Evolutionary conservation across 805 yeast species (phyloP).

Genomic region (Sugiyamaella floridensis): DNA sequence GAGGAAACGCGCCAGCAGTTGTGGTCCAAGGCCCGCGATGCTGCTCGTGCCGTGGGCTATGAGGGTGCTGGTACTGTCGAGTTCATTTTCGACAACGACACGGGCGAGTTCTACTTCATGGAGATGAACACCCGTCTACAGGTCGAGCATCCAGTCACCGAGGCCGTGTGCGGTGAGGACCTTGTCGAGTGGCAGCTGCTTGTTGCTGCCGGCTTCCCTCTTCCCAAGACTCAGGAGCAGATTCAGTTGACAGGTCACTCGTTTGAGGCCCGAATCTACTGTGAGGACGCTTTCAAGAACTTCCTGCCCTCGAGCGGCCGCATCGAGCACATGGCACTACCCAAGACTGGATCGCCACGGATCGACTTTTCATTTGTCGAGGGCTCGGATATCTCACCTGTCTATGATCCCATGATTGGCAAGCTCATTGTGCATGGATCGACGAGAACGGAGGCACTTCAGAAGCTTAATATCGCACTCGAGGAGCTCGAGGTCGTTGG

Average conservation of each 20-base stretch:
- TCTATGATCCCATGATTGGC: slow-evolving; percentile 31
- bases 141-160: slow-evolving; percentile 54
- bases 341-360: slow-evolving; percentile 25
- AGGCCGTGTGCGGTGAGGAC: slow-evolving; percentile 49
- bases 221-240: slow-evolving; percentile 28
- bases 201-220: slow-evolving; percentile 30
- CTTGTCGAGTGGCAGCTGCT: slow-evolving; percentile 45
- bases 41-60: slow-evolving; percentile 44
- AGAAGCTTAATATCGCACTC: slow-evolving; percentile 25
- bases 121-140: slow-evolving; percentile 54
- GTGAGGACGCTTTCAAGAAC: slow-evolving; percentile 30
- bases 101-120: slow-evolving; percentile 49
- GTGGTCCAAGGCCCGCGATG: slow-evolving; percentile 44
- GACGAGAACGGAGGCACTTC: slow-evolving; percentile 25
- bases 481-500: slow-evolving; percentile 29
- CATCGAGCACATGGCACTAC: slow-evolving; percentile 24
- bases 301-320: slow-evolving; percentile 28
- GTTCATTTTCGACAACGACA: slow-evolving; percentile 45
- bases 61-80: slow-evolving; percentile 57
- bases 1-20: slow-evolving; percentile 39
- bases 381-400: slow-evolving; percentile 25
- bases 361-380: slow-evolving; percentile 26
- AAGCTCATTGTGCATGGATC: slow-evolving; percentile 27
- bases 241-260: slow-evolving; percentile 26
- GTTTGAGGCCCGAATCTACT: slow-evolving; percentile 29